Evolutionary conservation across 1,284 basidiomycete species (phyloP).

Genomic region (Papiliotrema terrestris): DNA sequence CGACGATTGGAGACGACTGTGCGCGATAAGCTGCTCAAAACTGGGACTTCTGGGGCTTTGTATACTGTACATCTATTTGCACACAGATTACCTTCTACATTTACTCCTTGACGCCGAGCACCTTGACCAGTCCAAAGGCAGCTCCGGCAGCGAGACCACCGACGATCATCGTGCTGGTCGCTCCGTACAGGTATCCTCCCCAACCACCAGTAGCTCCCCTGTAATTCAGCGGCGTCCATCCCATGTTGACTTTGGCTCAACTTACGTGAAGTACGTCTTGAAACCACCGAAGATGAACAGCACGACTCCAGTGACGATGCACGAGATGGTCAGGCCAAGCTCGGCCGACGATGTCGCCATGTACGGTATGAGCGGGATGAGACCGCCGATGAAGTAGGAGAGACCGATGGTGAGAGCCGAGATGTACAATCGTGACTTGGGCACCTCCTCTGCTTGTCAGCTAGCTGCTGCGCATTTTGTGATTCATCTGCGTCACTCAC

Average conservation of each 20-base stretch:
- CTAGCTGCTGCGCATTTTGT: neutral
- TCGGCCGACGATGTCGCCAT: constrained; percentile 65
- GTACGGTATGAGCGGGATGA: constrained; percentile 86
- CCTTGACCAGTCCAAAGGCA: constrained; percentile 78
- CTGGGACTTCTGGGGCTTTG: too few relatives aligned
- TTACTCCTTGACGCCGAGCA: constrained; percentile 58
- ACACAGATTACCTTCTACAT: too few relatives aligned
- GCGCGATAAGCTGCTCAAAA: too few relatives aligned
- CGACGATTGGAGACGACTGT: too few relatives aligned
- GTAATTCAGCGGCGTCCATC: neutral
- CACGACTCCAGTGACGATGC: constrained; percentile 72
- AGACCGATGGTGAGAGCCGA: constrained; percentile 93
- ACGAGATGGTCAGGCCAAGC: constrained; percentile 45
- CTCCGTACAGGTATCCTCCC: constrained; percentile 73
- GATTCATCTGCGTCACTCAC: constrained; percentile 49
- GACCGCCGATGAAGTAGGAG: constrained; percentile 68
- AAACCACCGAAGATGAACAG: constrained; percentile 83
- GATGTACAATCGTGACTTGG: constrained; percentile 64
- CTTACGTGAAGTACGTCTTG: constrained; percentile 74
- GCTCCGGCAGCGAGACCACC: constrained; percentile 83
- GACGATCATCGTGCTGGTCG: constrained; percentile 80
- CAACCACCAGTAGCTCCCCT: constrained; percentile 61
- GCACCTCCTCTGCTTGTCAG: constrained; percentile 67
- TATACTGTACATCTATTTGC: too few relatives aligned
- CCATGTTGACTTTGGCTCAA: neutral